Evolutionary conservation across 805 yeast genomes (phyloP), one percentile per base, ranked within the genome.

Genomic region (Myxozyma lipomycoides): DNA sequence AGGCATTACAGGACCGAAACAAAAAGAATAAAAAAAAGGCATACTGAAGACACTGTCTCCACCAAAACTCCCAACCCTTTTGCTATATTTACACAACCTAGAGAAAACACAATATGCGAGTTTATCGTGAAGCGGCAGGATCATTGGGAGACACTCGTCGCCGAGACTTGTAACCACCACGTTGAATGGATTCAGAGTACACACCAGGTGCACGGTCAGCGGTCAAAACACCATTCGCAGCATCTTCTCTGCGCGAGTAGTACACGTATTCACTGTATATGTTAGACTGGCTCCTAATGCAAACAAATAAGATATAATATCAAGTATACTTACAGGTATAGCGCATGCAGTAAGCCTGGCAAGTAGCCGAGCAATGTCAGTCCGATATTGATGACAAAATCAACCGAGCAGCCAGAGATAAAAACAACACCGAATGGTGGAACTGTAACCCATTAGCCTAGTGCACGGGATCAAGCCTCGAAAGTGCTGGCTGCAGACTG

Each of bases 301-400:
- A 40, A 45, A 15, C 18, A 35, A 26, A n/a, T 24, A n/a, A 19
- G 41, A 17, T 28, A 23, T 4, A 35, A 40, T 40, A 40, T 18
- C 10, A 12, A 3, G n/a, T n/a, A n/a, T n/a, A 52, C 58, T 28
- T 40, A 52, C 58, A 55, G 53, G 37, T 55, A 55, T 32, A 55
- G 40, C 4, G 59, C 59, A 25, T 55, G 59, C 12, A 55, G 46
- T 9, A 55, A 48, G 3, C 86, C 88, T 1, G 88, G 88, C 40
- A 82, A 66, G 62, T 77, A 81, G 26, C 86, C 86, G 50, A 82
- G 70, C 46, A 77, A 57, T 3, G 86, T 79, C 61, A 82, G 73
- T 30, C 80, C 60, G 37, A 81, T 67, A 63, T 82, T 82, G 55
- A 82, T 49, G 23, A 74, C 60, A 22, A 75, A 64, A 39, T 83